Conservation (phyloP, 768 basidiomycete genomes). For the Russula sp. region DNA sequence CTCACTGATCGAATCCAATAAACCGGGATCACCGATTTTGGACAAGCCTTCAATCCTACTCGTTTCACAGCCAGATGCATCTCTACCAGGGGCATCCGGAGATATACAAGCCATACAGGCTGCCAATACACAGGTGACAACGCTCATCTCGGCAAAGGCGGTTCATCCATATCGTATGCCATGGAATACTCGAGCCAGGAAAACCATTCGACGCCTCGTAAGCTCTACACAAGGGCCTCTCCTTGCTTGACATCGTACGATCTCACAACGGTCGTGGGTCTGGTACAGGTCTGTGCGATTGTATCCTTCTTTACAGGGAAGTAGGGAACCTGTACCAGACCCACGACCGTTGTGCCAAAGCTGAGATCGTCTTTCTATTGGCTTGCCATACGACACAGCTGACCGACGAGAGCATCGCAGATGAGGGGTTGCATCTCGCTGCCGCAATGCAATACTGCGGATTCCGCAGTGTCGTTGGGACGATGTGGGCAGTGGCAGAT, state of each 20-base stretch:
- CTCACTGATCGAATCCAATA: conserved; percentile 1
- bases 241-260: not conserved
- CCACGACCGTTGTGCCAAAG: too few relatives aligned
- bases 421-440: not conserved
- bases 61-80: not conserved
- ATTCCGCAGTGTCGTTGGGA: not conserved
- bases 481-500: not conserved
- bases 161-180: not conserved
- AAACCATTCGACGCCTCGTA: conserved; percentile 11
- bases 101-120: conserved; percentile 1
- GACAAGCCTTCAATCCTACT: conserved; percentile 14
- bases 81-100: not conserved
- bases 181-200: conserved; percentile 2
- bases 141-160: not conserved
- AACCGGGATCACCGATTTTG: not conserved
- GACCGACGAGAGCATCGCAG: not conserved
- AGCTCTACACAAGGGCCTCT: not conserved
- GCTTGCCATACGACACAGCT: not conserved
- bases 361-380: not conserved
- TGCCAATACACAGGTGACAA: not conserved
- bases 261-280: too few relatives aligned
- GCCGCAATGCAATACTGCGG: not conserved
- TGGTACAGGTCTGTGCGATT: too few relatives aligned
- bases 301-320: too few relatives aligned
- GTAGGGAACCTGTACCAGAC: too few relatives aligned